A percentile compares a stretch with the other conserved stretches of the same genome.
phyloP scores from a whole-genome alignment of 768 basidiomycete species.

The Psilocybe cyanescens region DNA sequence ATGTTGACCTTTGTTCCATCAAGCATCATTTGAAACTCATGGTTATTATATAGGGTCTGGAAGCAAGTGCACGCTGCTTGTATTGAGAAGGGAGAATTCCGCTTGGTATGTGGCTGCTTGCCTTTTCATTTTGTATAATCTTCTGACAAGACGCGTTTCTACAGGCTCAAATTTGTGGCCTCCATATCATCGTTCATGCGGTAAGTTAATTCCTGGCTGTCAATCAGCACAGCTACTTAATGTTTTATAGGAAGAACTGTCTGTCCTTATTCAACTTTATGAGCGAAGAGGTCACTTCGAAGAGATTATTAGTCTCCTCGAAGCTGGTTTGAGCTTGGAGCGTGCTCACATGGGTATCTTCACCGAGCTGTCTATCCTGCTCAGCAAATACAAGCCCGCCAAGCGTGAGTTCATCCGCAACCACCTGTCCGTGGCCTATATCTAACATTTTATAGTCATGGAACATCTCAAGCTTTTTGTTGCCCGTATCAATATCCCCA shows the following conservation, averaged over 20 bases:
- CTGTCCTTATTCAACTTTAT: slow-evolving; percentile 77
- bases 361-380: slow-evolving; percentile 88
- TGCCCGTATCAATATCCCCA: slow-evolving; percentile 96
- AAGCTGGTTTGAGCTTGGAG: slow-evolving; percentile 95
- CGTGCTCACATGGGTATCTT: slow-evolving; percentile 99
- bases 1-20: slow-evolving; percentile 29
- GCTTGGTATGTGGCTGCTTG: slow-evolving; percentile 54
- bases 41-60: slow-evolving; percentile 75
- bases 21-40: slow-evolving; percentile 8
- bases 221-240: slow-evolving; percentile 24
- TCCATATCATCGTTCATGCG: slow-evolving; percentile 96
- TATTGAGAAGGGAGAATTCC: slow-evolving; percentile 97
- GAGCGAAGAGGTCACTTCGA: slow-evolving; percentile 94
- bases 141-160: slow-evolving; percentile 7
- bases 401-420: slow-evolving; percentile 64
- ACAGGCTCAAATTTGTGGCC: slow-evolving; percentile 97
- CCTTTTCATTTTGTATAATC: neutral
- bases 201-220: slow-evolving; percentile 30
- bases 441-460: slow-evolving; percentile 68
- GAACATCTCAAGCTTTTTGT: slow-evolving; percentile 98
- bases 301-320: slow-evolving; percentile 88
- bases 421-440: neutral
- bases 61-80: slow-evolving; percentile 99
- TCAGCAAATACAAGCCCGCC: slow-evolving; percentile 94
- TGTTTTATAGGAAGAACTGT: slow-evolving; percentile 69